Evolutionary conservation across 805 yeast genomes (phyloP), one percentile per base, ranked within the genome.

Genomic region (Wickerhamiella sergipiensis): DNA sequence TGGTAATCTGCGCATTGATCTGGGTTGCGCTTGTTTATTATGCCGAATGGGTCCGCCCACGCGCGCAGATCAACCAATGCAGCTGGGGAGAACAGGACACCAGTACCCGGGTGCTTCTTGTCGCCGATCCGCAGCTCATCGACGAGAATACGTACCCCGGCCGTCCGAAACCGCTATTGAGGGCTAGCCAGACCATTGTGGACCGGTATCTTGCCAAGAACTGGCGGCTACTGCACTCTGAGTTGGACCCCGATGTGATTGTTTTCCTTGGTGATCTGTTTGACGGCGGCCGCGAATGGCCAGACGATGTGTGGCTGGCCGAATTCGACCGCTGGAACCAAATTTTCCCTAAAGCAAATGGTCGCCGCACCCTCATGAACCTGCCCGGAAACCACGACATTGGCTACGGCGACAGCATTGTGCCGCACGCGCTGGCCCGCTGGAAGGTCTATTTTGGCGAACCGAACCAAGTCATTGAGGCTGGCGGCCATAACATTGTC

Each of bases 371-470:
- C 2, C 57, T 71, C 18, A 64, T 69, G 70, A 68, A 73, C n/a
- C 58, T 76, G 31, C 95, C 96, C 0, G 99, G 98, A 1, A 92
- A 92, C 63, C 99, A 92, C 64, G 99, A 92, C 63, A 86, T 94
- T 56, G 99, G 99, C 0, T 90, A 83, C 67, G 95, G 92, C 26
- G 77, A 80, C 53, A 78, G 80, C 0, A 78, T 92, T 15, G 71
- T 78, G 17, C 71, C 73, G 23, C 65, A 71, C 1, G 78, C 81
- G 22, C 66, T 76, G 45, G 66, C 76, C 36, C 68, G 97, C 57
- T 92, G 89, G 66, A 67, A 75, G 40, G 68, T 80, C 1, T 74
- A 71, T 61, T 90, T 87, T 64, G 98, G 97, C 1, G 78, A 78
- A 42, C 69, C 92, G 0, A 71, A 74, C 19, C 73, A 76, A 15